These are phyloP conservation scores for Starmerella bombi DNA, from an alignment of 805 yeast genomes.

Conservation along the genomic window DNA sequence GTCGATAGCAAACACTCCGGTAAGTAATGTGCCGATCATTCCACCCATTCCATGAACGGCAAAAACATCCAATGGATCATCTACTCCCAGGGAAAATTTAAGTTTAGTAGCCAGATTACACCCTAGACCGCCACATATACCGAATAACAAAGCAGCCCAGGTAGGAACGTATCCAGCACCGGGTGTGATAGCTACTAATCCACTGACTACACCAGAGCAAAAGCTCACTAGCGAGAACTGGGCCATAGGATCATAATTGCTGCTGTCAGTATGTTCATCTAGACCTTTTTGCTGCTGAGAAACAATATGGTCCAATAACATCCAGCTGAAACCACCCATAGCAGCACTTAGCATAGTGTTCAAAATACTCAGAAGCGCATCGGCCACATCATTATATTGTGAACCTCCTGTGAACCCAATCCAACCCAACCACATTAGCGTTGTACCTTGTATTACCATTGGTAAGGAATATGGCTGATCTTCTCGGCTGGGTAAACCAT, in stretches of 20 bases:
- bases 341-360: constrained; percentile 44
- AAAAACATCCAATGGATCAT: constrained; percentile 94
- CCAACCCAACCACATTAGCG: constrained; percentile 65
- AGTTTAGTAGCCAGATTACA: constrained; percentile 81
- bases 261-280: neutral
- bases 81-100: constrained; percentile 58
- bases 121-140: constrained; percentile 55
- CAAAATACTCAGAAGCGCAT: constrained; percentile 37
- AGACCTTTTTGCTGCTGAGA: constrained; percentile 1
- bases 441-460: constrained; percentile 55
- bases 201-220: constrained; percentile 88
- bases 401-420: constrained; percentile 69
- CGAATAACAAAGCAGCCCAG: constrained; percentile 66
- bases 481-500: constrained; percentile 30
- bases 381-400: constrained; percentile 27
- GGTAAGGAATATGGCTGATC: constrained; percentile 50
- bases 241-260: neutral
- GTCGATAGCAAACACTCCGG: constrained; percentile 87
- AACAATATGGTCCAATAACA: constrained; percentile 30
- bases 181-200: constrained; percentile 90
- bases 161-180: constrained; percentile 91
- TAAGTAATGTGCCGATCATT: constrained; percentile 42
- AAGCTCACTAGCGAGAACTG: constrained; percentile 90
- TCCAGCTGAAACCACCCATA: constrained; percentile 36
- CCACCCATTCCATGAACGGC: constrained; percentile 39